Percentiles rank a stretch among this genome's conserved stretches.
Conservation (phyloP, 768 basidiomycete species). For the Hirschioporus abietinus region DNA sequence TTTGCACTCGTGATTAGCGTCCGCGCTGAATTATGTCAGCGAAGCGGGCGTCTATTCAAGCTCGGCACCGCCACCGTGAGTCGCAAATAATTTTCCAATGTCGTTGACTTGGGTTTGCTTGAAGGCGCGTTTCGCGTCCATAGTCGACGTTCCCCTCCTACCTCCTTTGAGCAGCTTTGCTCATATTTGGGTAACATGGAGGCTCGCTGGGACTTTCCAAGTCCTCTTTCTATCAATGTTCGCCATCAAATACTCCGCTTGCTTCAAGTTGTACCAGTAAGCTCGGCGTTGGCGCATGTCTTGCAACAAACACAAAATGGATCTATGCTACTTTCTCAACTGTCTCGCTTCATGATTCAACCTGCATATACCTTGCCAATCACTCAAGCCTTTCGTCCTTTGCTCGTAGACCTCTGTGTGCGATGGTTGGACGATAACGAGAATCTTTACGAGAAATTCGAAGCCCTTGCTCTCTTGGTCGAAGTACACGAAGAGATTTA, state of each 20-base stretch:
- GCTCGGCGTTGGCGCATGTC: not conserved
- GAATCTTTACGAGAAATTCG: constrained; percentile 44
- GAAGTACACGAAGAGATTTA: constrained; percentile 69
- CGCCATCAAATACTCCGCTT: not conserved
- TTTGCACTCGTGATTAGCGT: not conserved
- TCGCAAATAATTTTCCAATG: not conserved
- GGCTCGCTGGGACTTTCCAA: constrained; percentile 1
- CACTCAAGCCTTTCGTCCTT: constrained; percentile 64
- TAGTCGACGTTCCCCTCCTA: not conserved
- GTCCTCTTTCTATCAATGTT: not conserved
- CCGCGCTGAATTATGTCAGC: not conserved
- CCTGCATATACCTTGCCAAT: constrained; percentile 62
- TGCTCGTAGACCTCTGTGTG: constrained; percentile 75
- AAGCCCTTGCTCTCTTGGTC: constrained; percentile 57
- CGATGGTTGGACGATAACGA: constrained; percentile 66
- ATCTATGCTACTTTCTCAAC: constrained; percentile 8
- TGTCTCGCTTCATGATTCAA: constrained; percentile 56
- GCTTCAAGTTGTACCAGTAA: not conserved
- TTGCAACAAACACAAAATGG: not conserved
- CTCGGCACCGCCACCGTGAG: too few species aligned
- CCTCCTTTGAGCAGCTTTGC: not conserved
- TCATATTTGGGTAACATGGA: not conserved
- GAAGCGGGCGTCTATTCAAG: not conserved
- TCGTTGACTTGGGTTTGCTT: not conserved
- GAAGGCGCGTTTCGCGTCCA: not conserved